A percentile compares a stretch with the other conserved stretches of the same genome.
phyloP scores from a whole-genome alignment of 2,329 filamentous ascomycete genomes.

The Domatiomyces globalis region DNA sequence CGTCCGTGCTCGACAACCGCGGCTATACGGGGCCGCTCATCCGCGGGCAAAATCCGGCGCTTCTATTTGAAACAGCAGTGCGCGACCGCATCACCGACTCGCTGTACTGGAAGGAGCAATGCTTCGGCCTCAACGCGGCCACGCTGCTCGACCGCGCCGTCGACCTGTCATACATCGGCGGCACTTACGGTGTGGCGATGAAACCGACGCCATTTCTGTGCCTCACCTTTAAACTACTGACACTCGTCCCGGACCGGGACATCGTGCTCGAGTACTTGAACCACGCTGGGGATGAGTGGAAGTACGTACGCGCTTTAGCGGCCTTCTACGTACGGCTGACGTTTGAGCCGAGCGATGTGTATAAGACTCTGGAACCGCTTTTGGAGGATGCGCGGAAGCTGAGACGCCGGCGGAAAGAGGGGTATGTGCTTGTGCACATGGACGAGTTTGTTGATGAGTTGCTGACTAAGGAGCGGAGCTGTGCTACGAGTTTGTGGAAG shows the following conservation, averaged over 20 bases:
- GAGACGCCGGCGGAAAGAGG: constrained; percentile 57
- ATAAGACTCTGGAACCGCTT: constrained; percentile 64
- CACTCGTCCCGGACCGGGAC: constrained; percentile 66
- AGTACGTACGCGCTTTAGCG: constrained; percentile 76
- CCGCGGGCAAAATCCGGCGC: constrained; percentile 86
- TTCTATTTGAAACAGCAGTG: constrained; percentile 87
- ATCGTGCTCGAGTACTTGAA: constrained; percentile 68
- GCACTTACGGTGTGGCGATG: constrained; percentile 71
- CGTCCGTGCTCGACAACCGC: constrained; percentile 69
- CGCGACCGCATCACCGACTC: constrained; percentile 89
- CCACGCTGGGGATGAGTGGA: constrained; percentile 63
- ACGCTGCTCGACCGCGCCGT: constrained; percentile 78
- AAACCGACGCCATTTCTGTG: constrained; percentile 85
- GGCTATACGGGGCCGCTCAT: constrained; percentile 63
- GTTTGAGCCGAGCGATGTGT: constrained; percentile 67
- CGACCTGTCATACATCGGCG: constrained; percentile 70
- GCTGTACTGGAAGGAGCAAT: constrained; percentile 98
- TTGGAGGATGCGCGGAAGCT: constrained; percentile 74
- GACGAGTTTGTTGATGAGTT: constrained; percentile 92
- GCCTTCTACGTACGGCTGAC: constrained; percentile 90
- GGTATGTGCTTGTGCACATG: constrained; percentile 63
- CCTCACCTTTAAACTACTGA: constrained; percentile 83
- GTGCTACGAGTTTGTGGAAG: constrained; percentile 84
- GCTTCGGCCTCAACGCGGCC: constrained; percentile 78
- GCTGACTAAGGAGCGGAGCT: constrained; percentile 75